Conservation (phyloP, 2,329 filamentous ascomycete species). For the Zopfia rhizophila region DNA sequence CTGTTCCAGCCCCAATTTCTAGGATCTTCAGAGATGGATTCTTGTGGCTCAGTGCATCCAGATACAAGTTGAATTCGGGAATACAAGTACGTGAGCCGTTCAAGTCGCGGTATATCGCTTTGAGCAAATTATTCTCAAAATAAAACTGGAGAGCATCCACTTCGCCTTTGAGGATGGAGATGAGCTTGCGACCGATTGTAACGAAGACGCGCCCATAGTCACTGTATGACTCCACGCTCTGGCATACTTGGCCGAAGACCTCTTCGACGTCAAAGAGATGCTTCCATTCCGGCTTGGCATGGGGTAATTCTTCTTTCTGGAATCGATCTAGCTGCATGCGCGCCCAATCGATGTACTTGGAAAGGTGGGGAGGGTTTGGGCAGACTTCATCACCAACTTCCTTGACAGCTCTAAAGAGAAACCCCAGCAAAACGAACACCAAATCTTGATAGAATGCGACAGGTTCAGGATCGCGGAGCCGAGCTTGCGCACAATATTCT, state of each 20-base stretch:
- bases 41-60: constrained; percentile 51
- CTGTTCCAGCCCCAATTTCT: constrained; percentile 37
- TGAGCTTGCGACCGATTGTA: constrained; percentile 1
- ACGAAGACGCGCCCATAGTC: constrained; percentile 1
- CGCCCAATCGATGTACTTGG: constrained; percentile 1
- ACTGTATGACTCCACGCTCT: not conserved
- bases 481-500: not conserved
- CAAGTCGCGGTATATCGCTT: too few species aligned
- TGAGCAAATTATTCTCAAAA: too few species aligned
- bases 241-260: not conserved
- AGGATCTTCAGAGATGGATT: constrained; percentile 32
- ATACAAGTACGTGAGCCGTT: too few species aligned
- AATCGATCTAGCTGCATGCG: not conserved
- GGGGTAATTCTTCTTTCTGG: not conserved
- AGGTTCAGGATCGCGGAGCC: not conserved
- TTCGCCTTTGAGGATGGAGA: constrained; percentile 3
- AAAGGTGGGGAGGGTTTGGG: not conserved
- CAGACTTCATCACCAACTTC: not conserved
- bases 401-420: constrained; percentile 2
- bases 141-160: constrained; percentile 8
- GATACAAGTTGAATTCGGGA: too few species aligned
- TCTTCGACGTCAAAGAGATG: not conserved
- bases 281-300: not conserved
- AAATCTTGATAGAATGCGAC: constrained; percentile 1
- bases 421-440: not conserved